Evolutionary conservation across 371 early-diverging fungal species (phyloP).

Genomic region (Conidiobolus incongruus): DNA sequence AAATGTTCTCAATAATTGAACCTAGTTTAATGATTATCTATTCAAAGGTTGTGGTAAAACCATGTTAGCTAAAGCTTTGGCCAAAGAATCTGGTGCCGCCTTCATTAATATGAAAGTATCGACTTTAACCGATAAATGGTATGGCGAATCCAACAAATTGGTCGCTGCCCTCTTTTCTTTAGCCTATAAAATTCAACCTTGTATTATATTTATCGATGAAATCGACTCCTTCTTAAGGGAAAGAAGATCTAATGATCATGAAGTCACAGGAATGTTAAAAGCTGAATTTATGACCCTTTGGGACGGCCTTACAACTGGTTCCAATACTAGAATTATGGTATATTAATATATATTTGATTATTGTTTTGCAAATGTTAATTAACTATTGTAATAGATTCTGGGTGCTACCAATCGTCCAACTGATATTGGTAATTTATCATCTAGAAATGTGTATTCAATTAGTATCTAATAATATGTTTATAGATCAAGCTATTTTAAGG

Average conservation of each 20-base stretch:
- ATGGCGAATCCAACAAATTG: slow-evolving; percentile 89
- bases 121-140: slow-evolving; percentile 92
- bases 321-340: slow-evolving; percentile 49
- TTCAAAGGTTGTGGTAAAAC: slow-evolving; percentile 77
- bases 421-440: too few relatives aligned
- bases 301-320: slow-evolving; percentile 83
- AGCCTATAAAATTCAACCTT: slow-evolving; percentile 81
- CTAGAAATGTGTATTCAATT: too few relatives aligned
- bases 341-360: too few relatives aligned
- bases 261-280: slow-evolving; percentile 93
- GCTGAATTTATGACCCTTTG: slow-evolving; percentile 96
- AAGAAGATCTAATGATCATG: slow-evolving; percentile 75
- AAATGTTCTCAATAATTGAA: not conserved
- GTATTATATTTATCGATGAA: slow-evolving; percentile 95
- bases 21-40: not conserved
- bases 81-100: slow-evolving; percentile 83
- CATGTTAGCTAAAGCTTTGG: slow-evolving; percentile 92
- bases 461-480: too few relatives aligned
- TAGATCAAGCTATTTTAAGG: slow-evolving; percentile 84
- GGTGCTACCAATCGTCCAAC: slow-evolving; percentile 95
- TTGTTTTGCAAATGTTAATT: too few relatives aligned
- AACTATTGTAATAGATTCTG: too few relatives aligned
- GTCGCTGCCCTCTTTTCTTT: slow-evolving; percentile 80
- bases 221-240: slow-evolving; percentile 92
- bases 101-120: slow-evolving; percentile 88